phyloP scores from a whole-genome alignment of 2,329 filamentous ascomycete genomes.

The Cladosporium sp. region DNA sequence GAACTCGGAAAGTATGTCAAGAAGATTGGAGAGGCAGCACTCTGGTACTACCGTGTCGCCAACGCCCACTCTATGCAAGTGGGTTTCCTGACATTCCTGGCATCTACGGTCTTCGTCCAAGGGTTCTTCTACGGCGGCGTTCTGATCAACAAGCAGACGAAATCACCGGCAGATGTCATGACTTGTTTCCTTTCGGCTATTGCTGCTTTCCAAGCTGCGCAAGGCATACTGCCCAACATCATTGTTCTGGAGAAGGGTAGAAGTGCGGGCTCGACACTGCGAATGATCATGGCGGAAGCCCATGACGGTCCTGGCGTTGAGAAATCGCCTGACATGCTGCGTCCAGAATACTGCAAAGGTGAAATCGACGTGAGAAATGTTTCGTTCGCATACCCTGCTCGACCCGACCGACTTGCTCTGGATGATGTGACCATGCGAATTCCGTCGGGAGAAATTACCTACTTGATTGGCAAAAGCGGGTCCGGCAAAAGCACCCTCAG shows the following conservation, averaged over 20 bases:
- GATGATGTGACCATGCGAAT: constrained; percentile 68
- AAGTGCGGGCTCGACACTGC: constrained; percentile 68
- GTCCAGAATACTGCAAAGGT: constrained; percentile 56
- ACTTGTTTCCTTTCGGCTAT: constrained; percentile 85
- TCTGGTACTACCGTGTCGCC: constrained; percentile 68
- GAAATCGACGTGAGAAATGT: constrained; percentile 69
- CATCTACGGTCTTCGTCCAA: constrained; percentile 77
- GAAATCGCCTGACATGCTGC: constrained; percentile 26
- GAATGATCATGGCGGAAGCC: constrained; percentile 45
- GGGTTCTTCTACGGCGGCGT: constrained; percentile 86
- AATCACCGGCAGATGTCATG: constrained; percentile 67
- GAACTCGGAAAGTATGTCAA: constrained; percentile 68
- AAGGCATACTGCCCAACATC: constrained; percentile 74
- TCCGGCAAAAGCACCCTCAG: constrained; percentile 90
- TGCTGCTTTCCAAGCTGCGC: constrained; percentile 72
- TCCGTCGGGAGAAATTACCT: constrained; percentile 70
- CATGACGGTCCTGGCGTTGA: constrained; percentile 28
- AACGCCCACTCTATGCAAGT: constrained; percentile 71
- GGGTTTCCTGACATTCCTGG: constrained; percentile 72
- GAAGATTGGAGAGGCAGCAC: constrained; percentile 60
- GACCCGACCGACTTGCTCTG: constrained; percentile 62
- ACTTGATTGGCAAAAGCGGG: constrained; percentile 82
- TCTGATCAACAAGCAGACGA: constrained; percentile 62
- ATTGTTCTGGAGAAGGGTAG: constrained; percentile 78
- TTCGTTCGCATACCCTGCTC: constrained; percentile 68